Percentiles rank a stretch among this genome's conserved stretches.
These are phyloP conservation scores for Haplosporangium sp. DNA, from an alignment of 371 early-diverging fungal species.

Conservation along the genomic window DNA sequence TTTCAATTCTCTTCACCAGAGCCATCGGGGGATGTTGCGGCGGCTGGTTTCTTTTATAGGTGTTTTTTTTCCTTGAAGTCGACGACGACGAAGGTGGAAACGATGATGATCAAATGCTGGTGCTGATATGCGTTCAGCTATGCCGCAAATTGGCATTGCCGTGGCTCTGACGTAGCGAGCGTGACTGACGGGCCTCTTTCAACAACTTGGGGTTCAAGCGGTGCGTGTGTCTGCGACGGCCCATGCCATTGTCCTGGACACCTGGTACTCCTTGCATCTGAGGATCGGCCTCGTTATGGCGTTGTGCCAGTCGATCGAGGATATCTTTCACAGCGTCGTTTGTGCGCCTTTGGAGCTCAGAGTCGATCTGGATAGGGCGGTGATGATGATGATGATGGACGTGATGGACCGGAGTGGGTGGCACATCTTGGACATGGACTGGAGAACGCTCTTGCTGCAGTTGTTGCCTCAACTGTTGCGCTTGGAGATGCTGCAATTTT, in stretches of 20 bases:
- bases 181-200: background rate
- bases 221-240: constrained; percentile 23
- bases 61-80: background rate
- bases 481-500: constrained; percentile 11
- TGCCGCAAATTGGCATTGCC: constrained; percentile 43
- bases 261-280: constrained; percentile 4
- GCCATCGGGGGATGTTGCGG: too few species aligned
- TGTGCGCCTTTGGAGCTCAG: constrained; percentile 25
- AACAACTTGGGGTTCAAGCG: constrained; percentile 19
- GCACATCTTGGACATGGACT: too few species aligned
- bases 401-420: background rate
- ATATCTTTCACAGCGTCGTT: constrained; percentile 31
- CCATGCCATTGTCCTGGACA: constrained; percentile 17
- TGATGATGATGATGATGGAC: background rate
- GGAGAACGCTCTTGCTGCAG: background rate
- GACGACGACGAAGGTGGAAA: too few species aligned
- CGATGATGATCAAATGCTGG: too few species aligned
- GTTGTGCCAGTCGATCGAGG: constrained; percentile 19
- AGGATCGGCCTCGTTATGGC: constrained; percentile 6
- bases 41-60: too few species aligned
- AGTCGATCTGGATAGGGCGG: constrained; percentile 7
- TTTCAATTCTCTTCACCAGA: too few species aligned
- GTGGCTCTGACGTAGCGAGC: constrained; percentile 29
- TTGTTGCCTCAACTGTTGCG: background rate
- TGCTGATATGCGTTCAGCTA: constrained; percentile 3